Base-by-base conservation (phyloP, 2,329 filamentous ascomycete species). In the Neopestalotiopsis sp. region DNA sequence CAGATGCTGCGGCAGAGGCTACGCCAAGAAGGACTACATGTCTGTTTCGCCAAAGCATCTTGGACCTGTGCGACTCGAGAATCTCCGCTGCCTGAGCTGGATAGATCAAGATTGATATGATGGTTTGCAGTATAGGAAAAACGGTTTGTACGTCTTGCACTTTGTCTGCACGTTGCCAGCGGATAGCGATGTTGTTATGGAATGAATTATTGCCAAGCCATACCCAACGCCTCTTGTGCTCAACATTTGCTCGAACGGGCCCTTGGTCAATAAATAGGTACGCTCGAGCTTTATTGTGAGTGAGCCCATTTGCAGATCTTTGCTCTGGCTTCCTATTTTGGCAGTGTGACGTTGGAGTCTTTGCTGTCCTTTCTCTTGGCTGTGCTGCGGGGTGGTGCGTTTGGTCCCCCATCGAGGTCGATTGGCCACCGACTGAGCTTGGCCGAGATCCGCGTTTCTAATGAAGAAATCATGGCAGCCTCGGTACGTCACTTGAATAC, bases 321-420 rank as follows among this genome's bases (percentile, higher is more conserved):
- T 34, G 14, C 13, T 34, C 24, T 24, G 57, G 13, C 57, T 59
- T 59, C 57, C 57, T 59, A 9, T 59, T 59, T 9, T 59, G 57
- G 57, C 24, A 59, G 30, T 59, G 30, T 59, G 57, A 59, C 57
- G 57, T 59, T 28, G 57, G 57, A 24, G 24, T 59, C 57, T 30
- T 59, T 59, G 57, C 30, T 34, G 57, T 30, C 30, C 14, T 9
- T 28, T 30, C 56, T 34, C 57, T 59, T 59, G 57, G 24, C 30
- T 12, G 13, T 30, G 24, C 24, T 59, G 57, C 57, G 49, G 28
- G 57, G 24, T 28, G 57, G 14, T 30, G 24, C 57, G 12, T 34
- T 14, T 7, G 12, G 17, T 34, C 20, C 30, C 17, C 7, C 17
- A 12, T n/a, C 12, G 30, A 30, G 57, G 24, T 59, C 57, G 30